These are phyloP conservation scores for Acephala macrosclerotiorum DNA, from an alignment of 2,329 filamentous ascomycete species.

Conservation along the genomic window DNA sequence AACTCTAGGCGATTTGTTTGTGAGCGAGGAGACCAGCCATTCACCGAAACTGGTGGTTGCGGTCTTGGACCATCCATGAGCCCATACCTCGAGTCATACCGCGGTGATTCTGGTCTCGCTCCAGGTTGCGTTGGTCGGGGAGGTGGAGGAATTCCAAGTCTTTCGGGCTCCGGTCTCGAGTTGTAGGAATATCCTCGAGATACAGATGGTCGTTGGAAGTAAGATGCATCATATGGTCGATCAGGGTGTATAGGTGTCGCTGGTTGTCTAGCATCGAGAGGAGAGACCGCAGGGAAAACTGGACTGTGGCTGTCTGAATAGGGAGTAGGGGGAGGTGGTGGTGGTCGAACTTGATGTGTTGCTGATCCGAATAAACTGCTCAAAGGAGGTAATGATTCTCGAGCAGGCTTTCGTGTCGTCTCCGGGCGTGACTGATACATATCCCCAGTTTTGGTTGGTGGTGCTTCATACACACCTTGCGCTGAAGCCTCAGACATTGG, in stretches of 20 bases:
- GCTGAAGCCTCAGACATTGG: conserved; percentile 34
- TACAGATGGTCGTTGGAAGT: conserved; percentile 37
- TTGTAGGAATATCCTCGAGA: conserved; percentile 33
- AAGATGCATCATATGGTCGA: conserved; percentile 36
- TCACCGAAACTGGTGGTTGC: conserved; percentile 31
- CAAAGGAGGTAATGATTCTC: conserved; percentile 44
- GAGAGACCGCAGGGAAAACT: conserved; percentile 38
- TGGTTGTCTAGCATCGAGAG: conserved; percentile 37
- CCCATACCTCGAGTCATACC: conserved; percentile 37
- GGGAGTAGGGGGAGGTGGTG: conserved; percentile 37
- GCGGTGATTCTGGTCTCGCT: conserved; percentile 40
- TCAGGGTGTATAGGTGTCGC: conserved; percentile 38
- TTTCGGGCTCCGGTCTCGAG: conserved; percentile 38
- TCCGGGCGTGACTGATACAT: conserved; percentile 38
- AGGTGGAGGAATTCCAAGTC: conserved; percentile 38
- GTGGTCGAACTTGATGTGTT: conserved; percentile 31
- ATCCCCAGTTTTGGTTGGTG: conserved; percentile 30
- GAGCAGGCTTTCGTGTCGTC: conserved; percentile 28
- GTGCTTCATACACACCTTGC: conserved; percentile 26
- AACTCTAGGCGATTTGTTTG: conserved; percentile 36
- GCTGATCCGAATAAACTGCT: conserved; percentile 43
- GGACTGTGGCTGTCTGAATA: conserved; percentile 43
- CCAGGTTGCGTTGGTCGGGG: conserved; percentile 28
- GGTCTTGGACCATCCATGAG: conserved; percentile 27
- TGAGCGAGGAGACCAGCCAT: conserved; percentile 41